Percentiles rank a stretch among this genome's conserved stretches.
phyloP scores from a whole-genome alignment of 2,329 filamentous ascomycete genomes.

The Trichoderma koningii region DNA sequence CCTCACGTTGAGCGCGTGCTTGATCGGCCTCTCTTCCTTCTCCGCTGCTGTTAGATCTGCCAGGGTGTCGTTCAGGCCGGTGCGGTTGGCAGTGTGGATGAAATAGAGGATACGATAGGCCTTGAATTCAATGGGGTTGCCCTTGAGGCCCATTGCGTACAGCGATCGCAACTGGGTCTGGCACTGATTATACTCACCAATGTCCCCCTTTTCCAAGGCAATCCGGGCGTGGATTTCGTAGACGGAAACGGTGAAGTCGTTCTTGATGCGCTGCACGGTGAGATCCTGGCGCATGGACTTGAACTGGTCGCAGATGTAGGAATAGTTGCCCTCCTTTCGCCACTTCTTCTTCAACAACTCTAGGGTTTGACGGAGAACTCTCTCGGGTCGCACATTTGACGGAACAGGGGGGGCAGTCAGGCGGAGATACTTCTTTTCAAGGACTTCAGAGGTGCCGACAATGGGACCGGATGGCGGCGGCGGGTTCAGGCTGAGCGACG shows the following conservation, averaged over 20 bases:
- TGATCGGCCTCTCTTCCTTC: slow-evolving; percentile 80
- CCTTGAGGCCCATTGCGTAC: slow-evolving; percentile 83
- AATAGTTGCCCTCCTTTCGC: slow-evolving; percentile 90
- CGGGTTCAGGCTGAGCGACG: slow-evolving; percentile 57
- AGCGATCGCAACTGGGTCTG: slow-evolving; percentile 95
- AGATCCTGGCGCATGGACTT: slow-evolving; percentile 97
- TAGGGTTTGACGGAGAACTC: slow-evolving; percentile 78
- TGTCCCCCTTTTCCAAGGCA: slow-evolving; percentile 94
- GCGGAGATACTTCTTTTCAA: slow-evolving; percentile 95
- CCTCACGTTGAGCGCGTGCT: slow-evolving; percentile 88
- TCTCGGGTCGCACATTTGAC: slow-evolving; percentile 82
- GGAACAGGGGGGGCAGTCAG: slow-evolving; percentile 88
- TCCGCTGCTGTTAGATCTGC: slow-evolving; percentile 99
- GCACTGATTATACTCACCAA: slow-evolving; percentile 99
- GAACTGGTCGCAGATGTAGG: slow-evolving; percentile 98
- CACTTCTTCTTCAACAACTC: slow-evolving; percentile 92
- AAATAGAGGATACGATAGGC: slow-evolving; percentile 99
- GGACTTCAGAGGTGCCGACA: slow-evolving; percentile 76
- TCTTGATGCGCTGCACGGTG: slow-evolving; percentile 95
- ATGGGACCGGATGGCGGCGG: slow-evolving; percentile 68
- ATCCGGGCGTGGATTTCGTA: slow-evolving; percentile 98
- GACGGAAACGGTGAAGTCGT: slow-evolving; percentile 91
- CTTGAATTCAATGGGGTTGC: slow-evolving; percentile 93
- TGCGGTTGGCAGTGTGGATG: slow-evolving; percentile 97
- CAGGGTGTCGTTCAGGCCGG: slow-evolving; percentile 95